A percentile compares a stretch with the other conserved stretches of the same genome.
phyloP scores from a whole-genome alignment of 2,329 filamentous ascomycete species.

The Setomelanomma holmii region DNA sequence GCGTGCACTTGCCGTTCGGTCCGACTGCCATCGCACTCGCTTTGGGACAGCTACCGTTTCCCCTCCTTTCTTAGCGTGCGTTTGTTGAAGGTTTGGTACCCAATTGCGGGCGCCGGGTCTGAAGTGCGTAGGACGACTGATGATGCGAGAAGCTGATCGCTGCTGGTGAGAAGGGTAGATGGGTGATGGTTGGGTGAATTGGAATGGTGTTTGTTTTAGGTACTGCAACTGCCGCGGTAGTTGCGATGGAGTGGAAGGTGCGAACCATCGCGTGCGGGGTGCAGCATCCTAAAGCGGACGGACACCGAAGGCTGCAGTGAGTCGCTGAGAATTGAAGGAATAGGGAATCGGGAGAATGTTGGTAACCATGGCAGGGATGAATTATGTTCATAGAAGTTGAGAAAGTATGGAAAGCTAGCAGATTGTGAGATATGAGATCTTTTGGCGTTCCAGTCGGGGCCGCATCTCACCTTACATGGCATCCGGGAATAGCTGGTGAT shows the following conservation, averaged over 20 bases:
- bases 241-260: background rate
- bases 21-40: background rate
- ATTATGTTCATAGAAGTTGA: conserved; percentile 46
- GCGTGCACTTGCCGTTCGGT: background rate
- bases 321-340: background rate
- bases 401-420: conserved; percentile 18
- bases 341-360: background rate
- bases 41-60: background rate
- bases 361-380: conserved; percentile 16
- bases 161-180: background rate
- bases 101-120: background rate
- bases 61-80: background rate
- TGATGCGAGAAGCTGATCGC: background rate
- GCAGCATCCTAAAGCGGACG: no score
- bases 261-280: conserved; percentile 14
- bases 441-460: conserved; percentile 28
- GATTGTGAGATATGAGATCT: conserved; percentile 22
- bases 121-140: background rate
- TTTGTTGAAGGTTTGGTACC: background rate
- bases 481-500: conserved; percentile 21
- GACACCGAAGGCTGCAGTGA: background rate
- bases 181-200: no score
- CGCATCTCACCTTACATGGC: conserved; percentile 25
- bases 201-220: no score
- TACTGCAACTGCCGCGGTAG: background rate